Evolutionary conservation across 192 early-diverging fungal species (phyloP), one percentile per base, ranked within the genome.

Genomic region (Geranomyces variabilis): DNA sequence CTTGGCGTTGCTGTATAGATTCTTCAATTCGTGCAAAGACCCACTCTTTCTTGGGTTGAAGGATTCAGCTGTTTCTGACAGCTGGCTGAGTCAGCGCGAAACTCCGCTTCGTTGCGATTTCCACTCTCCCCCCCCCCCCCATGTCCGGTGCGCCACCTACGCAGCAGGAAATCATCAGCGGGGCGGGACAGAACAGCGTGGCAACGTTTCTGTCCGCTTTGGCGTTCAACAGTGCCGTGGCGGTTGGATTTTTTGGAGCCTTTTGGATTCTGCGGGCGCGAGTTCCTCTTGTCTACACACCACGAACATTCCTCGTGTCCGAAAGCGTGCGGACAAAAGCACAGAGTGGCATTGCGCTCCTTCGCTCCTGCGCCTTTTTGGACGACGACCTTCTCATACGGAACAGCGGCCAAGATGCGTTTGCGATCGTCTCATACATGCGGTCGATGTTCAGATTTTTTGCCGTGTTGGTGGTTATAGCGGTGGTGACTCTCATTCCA

Each of bases 351-450:
- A 31, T 56, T 33, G 34, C 47, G 13, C 56, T 67, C 29, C 53
- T 68, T 30, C n/a, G 36, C 14, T 70, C 69, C 6, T 70, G 69
- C 45, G 17, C 61, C 8, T 34, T 12, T 15, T 15, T 43, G 6
- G 28, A 21, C 55, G 33, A 74, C 19, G 67, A 69, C n/a, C 67
- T 63, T 12, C 17, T 73, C 22, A 41, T 69, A 14, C 24, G 45
- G 26, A 13, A 47, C 8, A 46, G 59, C 60, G 90, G 91, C 0
- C 79, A 92, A 10, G 93, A 95, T 76, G 83, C 90, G 0, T 96
- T 88, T 72, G 91, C 93, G 84, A 87, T 90, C 66, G 68, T 96
- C 48, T 86, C 87, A 29, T 91, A 90, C 60, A 83, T 92, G 45
- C 84, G 89, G 22, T 79, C 87, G 55, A 84, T 87, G 57, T 84